Evolutionary conservation across 2,329 filamentous ascomycete species (phyloP), one percentile per base, ranked within the genome.

Genomic region (Penicillium sp.): DNA sequence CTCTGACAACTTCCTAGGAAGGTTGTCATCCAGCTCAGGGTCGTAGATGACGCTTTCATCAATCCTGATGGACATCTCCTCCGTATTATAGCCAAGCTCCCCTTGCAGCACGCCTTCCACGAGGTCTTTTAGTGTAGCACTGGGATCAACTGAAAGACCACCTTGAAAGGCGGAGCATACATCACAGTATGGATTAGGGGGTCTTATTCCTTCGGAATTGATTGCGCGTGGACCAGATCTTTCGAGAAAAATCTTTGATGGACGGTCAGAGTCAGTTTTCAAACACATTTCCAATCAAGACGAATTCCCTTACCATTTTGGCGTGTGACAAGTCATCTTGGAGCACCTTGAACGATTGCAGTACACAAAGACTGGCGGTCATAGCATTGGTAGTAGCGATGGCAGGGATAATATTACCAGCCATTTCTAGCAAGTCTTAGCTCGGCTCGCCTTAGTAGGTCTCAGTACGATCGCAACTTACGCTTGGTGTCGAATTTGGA

Each of bases 321-420:
- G 89, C 87, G 66, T 87, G 85, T 36, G 82, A 78, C 59, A 88
- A 89, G 50, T 93, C 86, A 19, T 87, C 85, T 70, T 83, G 88
- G 58, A 99, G 79, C 24, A 98, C 89, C 75, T 97, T 98, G 81
- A 96, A 95, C 0, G 93, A 89, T 74, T 98, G 89, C 27, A 99
- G 79, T 6, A 98, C 92, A 71, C 93, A 98, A 10, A 99, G 83
- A 13, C 92, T 90, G 16, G 95, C 95, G 1, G 95, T 94, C 74
- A 98, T 96, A 16, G 95, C 95, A 74, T 99, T 99, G 0, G 95
- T 98, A 0, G 95, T 99, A 5, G 95, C 95, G 72, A 99, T 99
- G 2, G 95, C 95, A 1, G 95, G 95, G 61, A 99, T 99, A 69
- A 99, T 99, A 73, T 99, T 99, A 55, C 95, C 95, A 4, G 95